Conservation (phyloP, 176 grass and related monocot species). For the Oryza meridionalis region DNA sequence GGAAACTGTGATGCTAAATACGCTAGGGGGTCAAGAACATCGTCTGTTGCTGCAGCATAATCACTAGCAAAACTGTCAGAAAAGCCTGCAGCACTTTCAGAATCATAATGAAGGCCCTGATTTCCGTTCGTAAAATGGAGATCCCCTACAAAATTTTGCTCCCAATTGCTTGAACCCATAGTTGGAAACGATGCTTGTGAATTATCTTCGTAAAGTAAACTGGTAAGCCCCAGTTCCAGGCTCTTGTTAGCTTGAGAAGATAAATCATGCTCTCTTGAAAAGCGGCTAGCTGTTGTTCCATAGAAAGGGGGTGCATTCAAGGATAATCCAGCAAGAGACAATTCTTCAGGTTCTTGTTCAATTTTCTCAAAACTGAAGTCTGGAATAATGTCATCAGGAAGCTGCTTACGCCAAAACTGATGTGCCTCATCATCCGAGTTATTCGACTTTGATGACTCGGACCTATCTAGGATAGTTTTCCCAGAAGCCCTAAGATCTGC, state of each 20-base stretch:
- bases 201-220: conserved; percentile 59
- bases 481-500: conserved; percentile 56
- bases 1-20: conserved; percentile 83
- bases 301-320: conserved; percentile 69
- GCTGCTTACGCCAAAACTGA: conserved; percentile 84
- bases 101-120: conserved; percentile 56
- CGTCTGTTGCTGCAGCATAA: conserved; percentile 57
- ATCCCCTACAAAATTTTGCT: conserved; percentile 47
- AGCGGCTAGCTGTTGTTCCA: conserved; percentile 47
- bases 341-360: conserved; percentile 61
- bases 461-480: conserved; percentile 71
- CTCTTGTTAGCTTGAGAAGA: conserved; percentile 50
- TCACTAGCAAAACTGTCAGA: conserved; percentile 56
- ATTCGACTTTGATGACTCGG: conserved; percentile 81
- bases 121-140: conserved; percentile 51
- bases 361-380: conserved; percentile 82
- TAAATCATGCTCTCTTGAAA: conserved; percentile 51
- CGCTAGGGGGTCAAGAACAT: conserved; percentile 60
- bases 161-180: conserved; percentile 69
- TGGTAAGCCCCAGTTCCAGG: conserved; percentile 47
- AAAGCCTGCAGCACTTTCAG: conserved; percentile 53
- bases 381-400: conserved; percentile 97
- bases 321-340: conserved; percentile 72
- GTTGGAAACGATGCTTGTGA: conserved; percentile 52
- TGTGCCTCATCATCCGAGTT: conserved; percentile 92